phyloP scores from a whole-genome alignment of 352 stramenopile species.

The Pythium grandisporangium region DNA sequence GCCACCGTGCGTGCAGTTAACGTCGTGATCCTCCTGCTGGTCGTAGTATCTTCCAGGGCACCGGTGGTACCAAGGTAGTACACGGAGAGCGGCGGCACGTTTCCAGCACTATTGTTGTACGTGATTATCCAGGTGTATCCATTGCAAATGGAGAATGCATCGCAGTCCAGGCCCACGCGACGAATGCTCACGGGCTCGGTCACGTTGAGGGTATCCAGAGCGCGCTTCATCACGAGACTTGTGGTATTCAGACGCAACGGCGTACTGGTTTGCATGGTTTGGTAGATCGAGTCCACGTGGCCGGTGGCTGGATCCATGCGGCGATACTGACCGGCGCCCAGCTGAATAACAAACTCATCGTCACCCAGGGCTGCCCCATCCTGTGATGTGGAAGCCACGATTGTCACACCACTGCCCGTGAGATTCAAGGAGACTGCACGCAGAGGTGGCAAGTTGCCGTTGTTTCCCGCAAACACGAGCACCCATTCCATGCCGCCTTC shows the following conservation, averaged over 20 bases:
- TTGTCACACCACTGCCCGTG: conserved; percentile 24
- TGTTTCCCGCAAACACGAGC: conserved; percentile 52
- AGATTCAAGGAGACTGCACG: conserved; percentile 33
- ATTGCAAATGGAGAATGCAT: conserved; percentile 49
- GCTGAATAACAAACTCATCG: conserved; percentile 36
- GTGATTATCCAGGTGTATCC: conserved; percentile 62
- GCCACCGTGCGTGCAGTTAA: conserved; percentile 30
- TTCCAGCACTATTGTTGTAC: conserved; percentile 48
- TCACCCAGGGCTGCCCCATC: conserved; percentile 41
- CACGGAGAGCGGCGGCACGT: conserved; percentile 48
- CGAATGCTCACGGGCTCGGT: conserved; percentile 28
- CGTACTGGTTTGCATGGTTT: conserved; percentile 31
- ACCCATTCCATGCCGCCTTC: conserved; percentile 62
- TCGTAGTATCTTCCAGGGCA: too few species aligned
- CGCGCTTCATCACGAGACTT: conserved; percentile 13
- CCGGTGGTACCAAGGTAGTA: conserved; percentile 22
- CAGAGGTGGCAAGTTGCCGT: conserved; percentile 37
- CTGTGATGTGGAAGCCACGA: conserved; percentile 23
- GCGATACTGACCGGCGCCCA: too few species aligned
- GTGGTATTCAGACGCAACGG: conserved; percentile 30
- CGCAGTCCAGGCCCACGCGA: conserved; percentile 31
- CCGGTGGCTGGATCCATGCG: too few species aligned
- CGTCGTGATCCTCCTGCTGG: too few species aligned
- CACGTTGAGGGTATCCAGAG: conserved; percentile 25
- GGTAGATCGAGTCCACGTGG: too few species aligned